These are phyloP conservation scores for Berkeleyomyces rouxiae DNA, from an alignment of 2,329 filamentous ascomycete genomes.

Conservation along the genomic window DNA sequence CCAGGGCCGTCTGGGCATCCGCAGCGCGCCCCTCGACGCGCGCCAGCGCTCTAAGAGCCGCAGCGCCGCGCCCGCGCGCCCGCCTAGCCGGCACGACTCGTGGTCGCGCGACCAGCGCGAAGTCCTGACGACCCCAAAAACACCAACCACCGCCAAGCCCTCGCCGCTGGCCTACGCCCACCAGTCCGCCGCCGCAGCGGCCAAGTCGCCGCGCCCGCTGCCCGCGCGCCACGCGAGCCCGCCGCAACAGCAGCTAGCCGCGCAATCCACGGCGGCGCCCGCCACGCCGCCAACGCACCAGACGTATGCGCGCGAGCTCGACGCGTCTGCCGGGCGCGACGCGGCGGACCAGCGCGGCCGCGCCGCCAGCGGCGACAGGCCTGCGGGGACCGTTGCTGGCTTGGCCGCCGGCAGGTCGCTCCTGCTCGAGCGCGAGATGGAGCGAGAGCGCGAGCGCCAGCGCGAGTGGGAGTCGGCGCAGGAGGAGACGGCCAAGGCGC, in stretches of 20 bases:
- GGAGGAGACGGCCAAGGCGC: constrained; percentile 41
- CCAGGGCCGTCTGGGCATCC: constrained; percentile 28
- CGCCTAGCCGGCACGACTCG: constrained; percentile 42
- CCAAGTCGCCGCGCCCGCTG: constrained; percentile 25
- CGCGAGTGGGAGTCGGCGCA: constrained; percentile 67
- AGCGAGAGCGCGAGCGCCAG: constrained; percentile 59
- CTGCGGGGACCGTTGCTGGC: constrained; percentile 43
- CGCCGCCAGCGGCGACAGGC: constrained; percentile 39
- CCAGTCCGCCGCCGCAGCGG: constrained; percentile 20
- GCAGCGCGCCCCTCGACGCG: constrained; percentile 8
- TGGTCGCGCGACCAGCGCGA: constrained; percentile 50
- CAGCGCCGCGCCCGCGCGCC: constrained; percentile 18
- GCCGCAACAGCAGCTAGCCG: constrained; percentile 12
- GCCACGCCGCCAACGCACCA: constrained; percentile 29
- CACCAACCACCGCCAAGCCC: neutral
- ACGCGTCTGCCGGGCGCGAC: constrained; percentile 42
- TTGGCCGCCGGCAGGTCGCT: constrained; percentile 49
- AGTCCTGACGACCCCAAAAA: constrained; percentile 30
- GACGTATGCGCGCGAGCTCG: constrained; percentile 39
- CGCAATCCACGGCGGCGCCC: constrained; percentile 16
- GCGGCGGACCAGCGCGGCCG: constrained; percentile 46
- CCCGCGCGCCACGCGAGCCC: constrained; percentile 21
- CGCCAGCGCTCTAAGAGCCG: constrained; percentile 28
- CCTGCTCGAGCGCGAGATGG: constrained; percentile 58
- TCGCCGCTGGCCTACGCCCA: constrained; percentile 30